A percentile compares a stretch with the other conserved stretches of the same genome.
These are phyloP conservation scores for Phytopythium sindhum DNA, from an alignment of 352 stramenopile genomes.

Conservation along the genomic window DNA sequence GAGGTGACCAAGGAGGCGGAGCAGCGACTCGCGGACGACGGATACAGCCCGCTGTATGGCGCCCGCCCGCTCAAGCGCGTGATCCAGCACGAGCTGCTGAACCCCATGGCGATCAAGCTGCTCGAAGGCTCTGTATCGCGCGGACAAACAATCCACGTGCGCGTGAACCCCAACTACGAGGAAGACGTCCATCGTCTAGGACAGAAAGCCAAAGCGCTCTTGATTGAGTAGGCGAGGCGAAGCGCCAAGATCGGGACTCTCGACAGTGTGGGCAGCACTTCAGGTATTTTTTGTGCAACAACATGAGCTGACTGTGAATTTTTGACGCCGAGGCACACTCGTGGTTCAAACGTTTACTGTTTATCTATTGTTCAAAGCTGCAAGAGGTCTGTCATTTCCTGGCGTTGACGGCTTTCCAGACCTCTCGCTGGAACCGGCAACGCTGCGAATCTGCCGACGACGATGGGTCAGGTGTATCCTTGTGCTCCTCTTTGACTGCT, in stretches of 20 bases:
- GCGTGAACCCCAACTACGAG: slow-evolving; percentile 48
- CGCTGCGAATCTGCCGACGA: background rate
- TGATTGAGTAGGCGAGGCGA: slow-evolving; percentile 19
- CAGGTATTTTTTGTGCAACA: background rate
- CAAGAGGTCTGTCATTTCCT: background rate
- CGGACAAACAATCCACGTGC: slow-evolving; percentile 80
- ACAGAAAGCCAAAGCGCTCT: slow-evolving; percentile 35
- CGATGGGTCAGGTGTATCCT: no score
- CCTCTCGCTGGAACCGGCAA: slow-evolving; percentile 1
- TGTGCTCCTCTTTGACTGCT: no score
- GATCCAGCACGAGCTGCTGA: slow-evolving; percentile 96
- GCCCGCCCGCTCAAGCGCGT: slow-evolving; percentile 95
- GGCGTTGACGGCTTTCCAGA: background rate
- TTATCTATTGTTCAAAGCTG: slow-evolving; percentile 1
- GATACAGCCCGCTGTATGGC: slow-evolving; percentile 96
- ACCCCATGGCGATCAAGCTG: slow-evolving; percentile 91
- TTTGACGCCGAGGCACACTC: no score
- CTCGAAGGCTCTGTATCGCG: slow-evolving; percentile 75
- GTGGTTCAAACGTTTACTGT: background rate
- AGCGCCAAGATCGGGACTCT: background rate
- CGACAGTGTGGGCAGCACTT: background rate
- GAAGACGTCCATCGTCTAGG: slow-evolving; percentile 40
- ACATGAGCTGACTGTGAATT: background rate
- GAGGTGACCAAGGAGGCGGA: slow-evolving; percentile 87
- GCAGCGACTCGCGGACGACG: slow-evolving; percentile 90